These are phyloP conservation scores for Primulina eburnea DNA, from an alignment of 257 asterid species.

Conservation along the genomic window DNA sequence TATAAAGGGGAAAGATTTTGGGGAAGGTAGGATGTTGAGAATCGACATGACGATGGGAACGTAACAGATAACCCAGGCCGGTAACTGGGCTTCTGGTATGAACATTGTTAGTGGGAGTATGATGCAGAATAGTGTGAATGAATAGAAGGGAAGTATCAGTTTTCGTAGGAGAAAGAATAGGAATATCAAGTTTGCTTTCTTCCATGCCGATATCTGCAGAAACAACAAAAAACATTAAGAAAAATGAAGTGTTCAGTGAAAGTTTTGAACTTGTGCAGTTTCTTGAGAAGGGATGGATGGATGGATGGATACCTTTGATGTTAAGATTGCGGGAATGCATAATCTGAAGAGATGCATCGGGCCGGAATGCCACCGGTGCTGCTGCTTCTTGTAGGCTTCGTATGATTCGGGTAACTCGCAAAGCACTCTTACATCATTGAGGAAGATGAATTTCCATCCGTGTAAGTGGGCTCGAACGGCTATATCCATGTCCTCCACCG, in stretches of 20 bases:
- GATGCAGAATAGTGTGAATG: conserved; percentile 89
- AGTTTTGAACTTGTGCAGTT: neutral
- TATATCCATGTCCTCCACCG: conserved; percentile 95
- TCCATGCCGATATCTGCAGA: conserved; percentile 71
- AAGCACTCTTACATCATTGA: conserved; percentile 69
- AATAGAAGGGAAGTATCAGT: conserved; percentile 82
- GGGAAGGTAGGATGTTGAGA: conserved; percentile 75
- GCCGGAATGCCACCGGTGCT: conserved; percentile 98
- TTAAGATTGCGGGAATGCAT: conserved; percentile 66
- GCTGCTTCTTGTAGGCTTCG: conserved; percentile 90
- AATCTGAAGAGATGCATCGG: conserved; percentile 93
- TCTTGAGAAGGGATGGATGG: neutral
- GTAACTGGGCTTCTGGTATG: conserved; percentile 85
- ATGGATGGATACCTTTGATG: conserved; percentile 58
- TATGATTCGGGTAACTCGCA: conserved; percentile 92
- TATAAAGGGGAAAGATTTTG: conserved; percentile 84
- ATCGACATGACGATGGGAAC: conserved; percentile 82
- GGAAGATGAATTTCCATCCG: conserved; percentile 77
- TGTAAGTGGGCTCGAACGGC: conserved; percentile 86
- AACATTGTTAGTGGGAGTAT: conserved; percentile 92
- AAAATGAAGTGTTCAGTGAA: neutral
- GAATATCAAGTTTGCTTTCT: conserved; percentile 82
- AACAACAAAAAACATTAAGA: neutral
- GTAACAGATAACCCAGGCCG: conserved; percentile 84
- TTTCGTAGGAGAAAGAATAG: conserved; percentile 86